A percentile compares a stretch with the other conserved stretches of the same genome.
Evolutionary conservation across 2,329 filamentous ascomycete genomes (phyloP).

Genomic region (Ceratocystis cubensis): DNA sequence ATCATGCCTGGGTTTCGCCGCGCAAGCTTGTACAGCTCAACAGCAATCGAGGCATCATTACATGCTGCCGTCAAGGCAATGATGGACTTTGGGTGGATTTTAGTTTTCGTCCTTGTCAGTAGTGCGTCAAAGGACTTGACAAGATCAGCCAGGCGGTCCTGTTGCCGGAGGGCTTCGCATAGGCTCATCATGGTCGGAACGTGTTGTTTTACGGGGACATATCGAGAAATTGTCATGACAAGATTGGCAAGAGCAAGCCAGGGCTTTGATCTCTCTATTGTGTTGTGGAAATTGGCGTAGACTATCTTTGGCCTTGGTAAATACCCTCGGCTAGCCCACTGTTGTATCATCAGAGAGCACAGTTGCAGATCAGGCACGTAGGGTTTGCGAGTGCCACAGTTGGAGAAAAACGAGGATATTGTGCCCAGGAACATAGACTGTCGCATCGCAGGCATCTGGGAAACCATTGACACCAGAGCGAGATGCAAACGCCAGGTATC

Average conservation of each 20-base stretch:
- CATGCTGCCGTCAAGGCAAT: slow-evolving; percentile 21
- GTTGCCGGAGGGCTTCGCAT: slow-evolving; percentile 20
- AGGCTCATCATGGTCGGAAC: slow-evolving; percentile 20
- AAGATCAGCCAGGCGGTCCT: slow-evolving; percentile 21
- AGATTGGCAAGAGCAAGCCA: slow-evolving; percentile 16
- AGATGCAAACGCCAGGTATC: slow-evolving; percentile 17
- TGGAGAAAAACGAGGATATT: slow-evolving; percentile 19
- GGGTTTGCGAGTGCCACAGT: not conserved
- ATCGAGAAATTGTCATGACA: slow-evolving; percentile 8
- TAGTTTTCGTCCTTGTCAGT: not conserved
- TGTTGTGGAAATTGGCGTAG: slow-evolving; percentile 4
- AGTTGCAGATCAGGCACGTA: slow-evolving; percentile 21
- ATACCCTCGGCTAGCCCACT: slow-evolving; percentile 23
- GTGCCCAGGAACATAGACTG: slow-evolving; percentile 22
- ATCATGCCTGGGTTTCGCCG: slow-evolving; percentile 13
- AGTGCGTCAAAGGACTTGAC: slow-evolving; percentile 21
- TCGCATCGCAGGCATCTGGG: slow-evolving; percentile 22
- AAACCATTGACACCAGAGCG: slow-evolving; percentile 22
- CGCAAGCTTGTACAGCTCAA: slow-evolving; percentile 24
- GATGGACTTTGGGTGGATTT: slow-evolving; percentile 14
- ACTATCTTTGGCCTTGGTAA: not conserved
- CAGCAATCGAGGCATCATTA: slow-evolving; percentile 25
- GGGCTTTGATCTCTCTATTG: not conserved
- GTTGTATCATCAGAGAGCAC: slow-evolving; percentile 22
- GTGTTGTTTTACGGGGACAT: slow-evolving; percentile 14